Conservation (phyloP, 169 alveolate genomes). For the Cryptosporidium felis region DNA sequence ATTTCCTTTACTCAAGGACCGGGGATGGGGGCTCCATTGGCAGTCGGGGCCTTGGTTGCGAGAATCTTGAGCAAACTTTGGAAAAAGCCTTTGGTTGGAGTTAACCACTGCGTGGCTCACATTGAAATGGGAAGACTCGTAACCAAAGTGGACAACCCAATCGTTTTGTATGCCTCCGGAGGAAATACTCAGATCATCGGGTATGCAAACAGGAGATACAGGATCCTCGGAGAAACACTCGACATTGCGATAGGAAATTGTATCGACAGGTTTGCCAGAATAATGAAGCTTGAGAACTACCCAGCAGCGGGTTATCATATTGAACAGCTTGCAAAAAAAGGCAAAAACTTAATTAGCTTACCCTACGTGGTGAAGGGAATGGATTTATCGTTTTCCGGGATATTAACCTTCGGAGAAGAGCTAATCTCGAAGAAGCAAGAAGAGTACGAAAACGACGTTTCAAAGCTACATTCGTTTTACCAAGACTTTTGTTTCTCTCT, state of each 20-base stretch:
- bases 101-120: conserved; percentile 98
- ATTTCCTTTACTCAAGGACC: conserved; percentile 98
- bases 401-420: conserved; percentile 68
- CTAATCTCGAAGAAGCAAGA: conserved; percentile 67
- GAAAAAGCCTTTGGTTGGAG: conserved; percentile 95
- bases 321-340: conserved; percentile 93
- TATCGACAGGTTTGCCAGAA: conserved; percentile 96
- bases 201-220: conserved; percentile 84
- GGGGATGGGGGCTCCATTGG: conserved; percentile 98
- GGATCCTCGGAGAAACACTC: conserved; percentile 97
- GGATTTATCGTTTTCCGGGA: conserved; percentile 88
- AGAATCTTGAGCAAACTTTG: conserved; percentile 92
- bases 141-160: conserved; percentile 92
- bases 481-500: conserved; percentile 93
- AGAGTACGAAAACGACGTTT: conserved; percentile 72
- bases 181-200: conserved; percentile 96
- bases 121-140: conserved; percentile 98
- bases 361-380: conserved; percentile 98
- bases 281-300: conserved; percentile 93
- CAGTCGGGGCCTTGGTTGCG: conserved; percentile 96
- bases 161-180: conserved; percentile 97
- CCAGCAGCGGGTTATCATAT: conserved; percentile 99
- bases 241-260: conserved; percentile 99
- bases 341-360: conserved; percentile 87
- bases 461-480: conserved; percentile 72